Base-by-base conservation (phyloP, 805 yeast species). In the Candida krabiensis region DNA sequence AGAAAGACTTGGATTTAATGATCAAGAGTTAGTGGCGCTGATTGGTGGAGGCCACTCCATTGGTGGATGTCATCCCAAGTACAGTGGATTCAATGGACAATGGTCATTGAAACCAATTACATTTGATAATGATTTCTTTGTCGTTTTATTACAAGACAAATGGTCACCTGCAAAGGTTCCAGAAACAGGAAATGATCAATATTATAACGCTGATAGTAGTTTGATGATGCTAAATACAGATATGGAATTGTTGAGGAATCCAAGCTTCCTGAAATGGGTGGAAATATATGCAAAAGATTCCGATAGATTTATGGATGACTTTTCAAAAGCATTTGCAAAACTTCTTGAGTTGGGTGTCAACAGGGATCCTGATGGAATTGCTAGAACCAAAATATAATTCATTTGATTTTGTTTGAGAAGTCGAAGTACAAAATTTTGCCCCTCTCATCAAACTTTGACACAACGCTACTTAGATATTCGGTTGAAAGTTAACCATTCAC, bases 161-260 rank as follows among this genome's bases (percentile, higher is more conserved):
- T 56, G 68, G 67, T 69, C 36, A 5, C 23, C 26, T 5, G 61
- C 59, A 5, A 40, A 21, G 12, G 77, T 71, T 13, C 69, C 73
- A 1, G 64, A 63, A 35, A 69, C 76, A 0, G 74, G 71, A 0
- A 57, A 49, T 37, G 46, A 46, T 7, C 77, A 73, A 40, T 72
- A 56, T 46, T 63, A 49, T 43, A 66, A 67, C 41, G 37, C 49
- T 3, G 66, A 66, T 38, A 56, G 58, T 17, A 41, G 43, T 1
- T 73, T 85, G 49, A 87, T 88, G 95, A 88, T 88, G 96, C 64
- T 88, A 37, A 88, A 86, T 19, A 80, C 95, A 9, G 96, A 88
- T 56, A 71, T 80, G 72, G 79, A 86, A 12, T 24, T 62, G 33
- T 56, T 77, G n/a, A 65, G 75, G 49, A 90, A 83, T 60, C 71